Base-by-base conservation (phyloP, 2,329 filamentous ascomycete genomes). In the Pyrenophora seminiperda region DNA sequence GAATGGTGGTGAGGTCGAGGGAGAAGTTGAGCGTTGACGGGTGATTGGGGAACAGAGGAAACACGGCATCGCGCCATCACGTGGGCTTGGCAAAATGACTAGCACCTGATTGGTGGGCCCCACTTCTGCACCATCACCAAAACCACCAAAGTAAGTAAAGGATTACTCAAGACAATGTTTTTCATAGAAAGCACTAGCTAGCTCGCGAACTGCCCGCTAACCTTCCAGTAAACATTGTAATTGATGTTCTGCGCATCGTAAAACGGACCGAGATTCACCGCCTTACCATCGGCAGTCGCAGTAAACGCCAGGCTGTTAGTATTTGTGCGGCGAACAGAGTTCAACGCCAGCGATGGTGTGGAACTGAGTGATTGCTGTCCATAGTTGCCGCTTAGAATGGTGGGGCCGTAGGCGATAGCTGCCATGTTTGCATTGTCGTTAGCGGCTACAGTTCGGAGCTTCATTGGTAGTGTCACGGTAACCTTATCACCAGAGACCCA, bases 381-480 rank as follows among this genome's bases (percentile, higher is more conserved):
- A 44, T 81, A 81, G 47, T 80, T 76, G 0, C 75, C 79, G 1
- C 73, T 66, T 13, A 81, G 56, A 4, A 81, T 62, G 0, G 74
- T 72, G 0, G 78, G 80, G 0, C 79, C 80, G 43, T 74, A 81
- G 0, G 77, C 76, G 9, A 81, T 37, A 0, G 79, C 78, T 2
- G 75, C 78, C 1, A 81, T 48, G 3, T 41, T 63, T 3, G 61
- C 37, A 24, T 81, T 70, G 44, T 82, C 79, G 46, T 81, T 81
- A n/a, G 80, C 76, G 0, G 73, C 50, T 1, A 82, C 59, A 0
- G 71, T 71, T 4, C 73, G 70, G 0, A 81, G 59, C 11, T 59
- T 63, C 77, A 81, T 80, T 0, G 78, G 79, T 2, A 81, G 61
- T n/a, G 63, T 70, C 4, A 82, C 58, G 0, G 66, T 69, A 3